These are phyloP conservation scores for Cucumis sativus DNA, from an alignment of 306 rosid genomes.

Conservation along the genomic window Cucumber_9930_V3 NC_026656.2:18825501-18826000, in stretches of 20 bases:
- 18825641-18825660: neutral
- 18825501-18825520: too few species aligned
- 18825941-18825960: constrained; percentile 11
- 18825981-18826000: constrained; percentile 18
- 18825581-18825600: neutral
- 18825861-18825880: neutral
- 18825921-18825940: constrained; percentile 5
- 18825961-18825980: neutral
- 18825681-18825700: neutral
- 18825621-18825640: neutral
- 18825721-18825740: neutral
- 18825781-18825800: neutral
- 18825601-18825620: neutral
- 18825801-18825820: constrained; percentile 12
- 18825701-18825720: neutral
- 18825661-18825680: neutral
- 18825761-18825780: neutral
- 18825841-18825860: neutral
- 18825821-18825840: constrained; percentile 6
- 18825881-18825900: neutral
- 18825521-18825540: too few species aligned
- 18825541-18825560: neutral
- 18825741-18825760: neutral
- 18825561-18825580: neutral
- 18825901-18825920: constrained; percentile 1